These are phyloP conservation scores for Nakazawaea wyomingensis DNA, from an alignment of 805 yeast species.

Conservation along the genomic window DNA sequence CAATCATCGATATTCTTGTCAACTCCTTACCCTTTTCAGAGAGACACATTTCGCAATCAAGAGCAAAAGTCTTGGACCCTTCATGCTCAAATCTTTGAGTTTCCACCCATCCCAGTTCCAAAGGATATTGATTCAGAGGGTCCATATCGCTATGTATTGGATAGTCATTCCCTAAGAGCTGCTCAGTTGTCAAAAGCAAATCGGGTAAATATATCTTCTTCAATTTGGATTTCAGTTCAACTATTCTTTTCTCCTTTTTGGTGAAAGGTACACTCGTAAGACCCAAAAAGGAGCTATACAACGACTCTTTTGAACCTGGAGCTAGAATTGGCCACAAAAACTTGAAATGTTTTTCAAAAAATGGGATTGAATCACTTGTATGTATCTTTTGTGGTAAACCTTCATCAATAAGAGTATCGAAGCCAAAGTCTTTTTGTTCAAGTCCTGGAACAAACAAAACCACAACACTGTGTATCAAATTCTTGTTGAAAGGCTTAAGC, in stretches of 20 bases:
- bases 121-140: constrained; percentile 15
- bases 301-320: constrained; percentile 62
- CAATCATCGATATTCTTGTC: constrained; percentile 72
- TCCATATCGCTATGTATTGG: constrained; percentile 48
- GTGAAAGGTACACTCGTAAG: constrained; percentile 54
- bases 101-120: constrained; percentile 43
- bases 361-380: constrained; percentile 9
- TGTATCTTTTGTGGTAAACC: background rate
- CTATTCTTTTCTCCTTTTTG: constrained; percentile 46
- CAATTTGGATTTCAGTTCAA: constrained; percentile 27
- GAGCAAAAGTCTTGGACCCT: constrained; percentile 63
- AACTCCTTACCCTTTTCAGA: constrained; percentile 58
- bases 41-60: constrained; percentile 94
- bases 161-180: constrained; percentile 44
- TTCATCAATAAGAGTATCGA: constrained; percentile 17
- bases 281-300: constrained; percentile 50
- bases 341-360: constrained; percentile 35
- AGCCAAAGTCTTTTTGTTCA: constrained; percentile 38
- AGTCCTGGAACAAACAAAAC: constrained; percentile 65
- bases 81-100: constrained; percentile 50
- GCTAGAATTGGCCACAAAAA: constrained; percentile 44
- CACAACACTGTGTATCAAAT: constrained; percentile 47
- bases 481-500: constrained; percentile 44
- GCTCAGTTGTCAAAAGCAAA: constrained; percentile 44
- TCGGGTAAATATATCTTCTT: constrained; percentile 42